Percentiles rank a stretch among this genome's conserved stretches.
These are phyloP conservation scores for Basidiobolus meristosporus DNA, from an alignment of 371 early-diverging fungal genomes.

Conservation along the genomic window DNA sequence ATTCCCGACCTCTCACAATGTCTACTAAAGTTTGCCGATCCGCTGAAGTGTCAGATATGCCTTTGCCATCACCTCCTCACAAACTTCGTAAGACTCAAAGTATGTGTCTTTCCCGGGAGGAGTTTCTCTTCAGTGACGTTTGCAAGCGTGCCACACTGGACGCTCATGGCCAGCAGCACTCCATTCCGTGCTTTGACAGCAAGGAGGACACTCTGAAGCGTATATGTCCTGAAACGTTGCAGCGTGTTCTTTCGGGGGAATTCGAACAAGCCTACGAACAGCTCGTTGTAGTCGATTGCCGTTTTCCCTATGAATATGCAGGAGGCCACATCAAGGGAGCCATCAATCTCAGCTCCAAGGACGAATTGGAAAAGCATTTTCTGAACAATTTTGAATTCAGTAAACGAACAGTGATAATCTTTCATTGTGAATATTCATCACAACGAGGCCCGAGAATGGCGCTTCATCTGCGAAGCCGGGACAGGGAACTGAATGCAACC, in stretches of 20 bases:
- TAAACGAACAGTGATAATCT: conserved; percentile 33
- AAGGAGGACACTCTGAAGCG: conserved; percentile 7
- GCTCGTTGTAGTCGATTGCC: conserved; percentile 61
- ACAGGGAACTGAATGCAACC: conserved; percentile 41
- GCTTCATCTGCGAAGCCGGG: conserved; percentile 44
- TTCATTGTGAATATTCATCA: conserved; percentile 86
- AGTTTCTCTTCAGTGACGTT: too few species aligned
- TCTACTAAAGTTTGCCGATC: too few species aligned
- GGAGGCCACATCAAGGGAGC: conserved; percentile 76
- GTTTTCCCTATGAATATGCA: conserved; percentile 71
- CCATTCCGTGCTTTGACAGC: too few species aligned
- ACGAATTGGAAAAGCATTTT: conserved; percentile 19
- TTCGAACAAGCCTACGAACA: conserved; percentile 19
- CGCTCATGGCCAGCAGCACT: too few species aligned
- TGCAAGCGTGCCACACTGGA: too few species aligned
- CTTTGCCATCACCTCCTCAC: too few species aligned
- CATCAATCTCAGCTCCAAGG: conserved; percentile 27
- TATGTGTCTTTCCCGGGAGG: too few species aligned
- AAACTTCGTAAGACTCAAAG: too few species aligned
- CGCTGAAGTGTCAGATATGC: too few species aligned
- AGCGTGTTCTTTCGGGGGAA: conserved; percentile 4
- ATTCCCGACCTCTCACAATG: too few species aligned
- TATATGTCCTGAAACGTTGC: conserved; percentile 8
- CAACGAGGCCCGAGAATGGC: conserved; percentile 77
- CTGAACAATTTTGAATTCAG: conserved; percentile 5